A percentile compares a stretch with the other conserved stretches of the same genome.
Conservation (phyloP, 2,329 filamentous ascomycete genomes). For the Colletotrichum sp. region DNA sequence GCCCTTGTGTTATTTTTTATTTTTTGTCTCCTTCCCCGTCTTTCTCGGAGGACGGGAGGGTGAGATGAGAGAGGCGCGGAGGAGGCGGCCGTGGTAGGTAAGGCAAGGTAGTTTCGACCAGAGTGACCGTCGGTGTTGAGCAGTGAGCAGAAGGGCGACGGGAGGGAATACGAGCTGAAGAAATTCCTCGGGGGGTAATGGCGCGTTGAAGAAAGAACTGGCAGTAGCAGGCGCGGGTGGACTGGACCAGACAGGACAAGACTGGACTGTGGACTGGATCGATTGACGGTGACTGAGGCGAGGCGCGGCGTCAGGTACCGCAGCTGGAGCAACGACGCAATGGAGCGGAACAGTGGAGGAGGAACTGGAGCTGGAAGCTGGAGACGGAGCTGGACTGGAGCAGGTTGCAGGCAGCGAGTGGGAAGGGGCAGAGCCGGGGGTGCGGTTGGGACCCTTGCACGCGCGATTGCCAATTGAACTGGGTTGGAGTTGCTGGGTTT, state of each 20-base stretch:
- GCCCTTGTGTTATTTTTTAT: neutral
- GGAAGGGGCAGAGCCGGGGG: neutral
- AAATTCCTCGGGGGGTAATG: conserved; percentile 1
- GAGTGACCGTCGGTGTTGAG: neutral
- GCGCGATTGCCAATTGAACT: neutral
- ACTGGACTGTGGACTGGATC: neutral
- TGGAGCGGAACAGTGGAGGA: neutral
- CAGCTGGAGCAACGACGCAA: neutral
- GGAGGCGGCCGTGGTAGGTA: neutral
- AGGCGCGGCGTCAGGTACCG: neutral
- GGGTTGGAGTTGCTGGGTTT: neutral
- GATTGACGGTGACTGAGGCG: neutral
- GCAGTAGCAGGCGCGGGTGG: neutral
- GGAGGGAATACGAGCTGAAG: conserved; percentile 23
- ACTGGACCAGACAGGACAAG: neutral
- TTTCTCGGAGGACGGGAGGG: neutral
- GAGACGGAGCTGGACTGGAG: neutral
- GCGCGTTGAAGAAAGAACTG: conserved; percentile 4
- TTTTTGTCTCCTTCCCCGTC: neutral
- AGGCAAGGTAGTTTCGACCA: neutral
- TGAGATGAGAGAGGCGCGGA: neutral
- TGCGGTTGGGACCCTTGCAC: neutral
- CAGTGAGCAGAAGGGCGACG: neutral
- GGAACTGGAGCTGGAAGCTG: neutral
- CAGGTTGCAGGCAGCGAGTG: neutral